Percentiles rank a stretch among this genome's conserved stretches.
Conservation (phyloP, 2,329 filamentous ascomycete genomes). For the Grosmannia huntii region DNA sequence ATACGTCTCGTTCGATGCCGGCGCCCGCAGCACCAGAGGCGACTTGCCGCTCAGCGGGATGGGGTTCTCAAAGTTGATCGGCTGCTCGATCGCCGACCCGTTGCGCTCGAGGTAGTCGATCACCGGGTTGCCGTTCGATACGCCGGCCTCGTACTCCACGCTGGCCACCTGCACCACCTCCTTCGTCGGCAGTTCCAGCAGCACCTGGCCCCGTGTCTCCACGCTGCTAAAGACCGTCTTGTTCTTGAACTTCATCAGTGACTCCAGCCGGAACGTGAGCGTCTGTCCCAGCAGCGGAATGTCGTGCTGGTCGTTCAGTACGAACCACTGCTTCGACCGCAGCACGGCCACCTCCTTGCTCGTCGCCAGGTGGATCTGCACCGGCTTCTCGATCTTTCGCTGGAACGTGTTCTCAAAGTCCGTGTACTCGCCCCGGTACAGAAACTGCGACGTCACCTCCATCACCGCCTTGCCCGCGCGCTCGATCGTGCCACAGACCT, state of each 20-base stretch:
- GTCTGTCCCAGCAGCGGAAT: slow-evolving; percentile 87
- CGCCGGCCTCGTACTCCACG: slow-evolving; percentile 85
- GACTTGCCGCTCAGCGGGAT: slow-evolving; percentile 92
- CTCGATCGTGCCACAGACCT: slow-evolving; percentile 94
- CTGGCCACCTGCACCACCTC: slow-evolving; percentile 96
- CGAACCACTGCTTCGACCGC: slow-evolving; percentile 96
- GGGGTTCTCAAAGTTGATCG: slow-evolving; percentile 91
- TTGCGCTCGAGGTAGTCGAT: slow-evolving; percentile 90
- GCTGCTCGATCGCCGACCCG: slow-evolving; percentile 86
- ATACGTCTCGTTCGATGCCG: slow-evolving; percentile 94
- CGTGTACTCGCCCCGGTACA: slow-evolving; percentile 85
- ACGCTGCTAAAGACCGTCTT: slow-evolving; percentile 82
- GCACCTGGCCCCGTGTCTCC: slow-evolving; percentile 81
- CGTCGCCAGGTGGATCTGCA: slow-evolving; percentile 79
- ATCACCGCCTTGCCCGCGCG: slow-evolving; percentile 78
- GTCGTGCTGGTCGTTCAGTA: slow-evolving; percentile 56
- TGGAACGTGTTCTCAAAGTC: slow-evolving; percentile 99
- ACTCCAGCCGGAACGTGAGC: slow-evolving; percentile 89
- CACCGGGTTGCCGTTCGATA: slow-evolving; percentile 90
- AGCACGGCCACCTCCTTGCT: slow-evolving; percentile 88
- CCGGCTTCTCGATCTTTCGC: slow-evolving; percentile 87
- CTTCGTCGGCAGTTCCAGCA: slow-evolving; percentile 90
- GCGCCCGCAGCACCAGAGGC: slow-evolving; percentile 76
- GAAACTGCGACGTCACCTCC: slow-evolving; percentile 97
- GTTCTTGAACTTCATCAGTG: slow-evolving; percentile 87